Evolutionary conservation across 2,329 filamentous ascomycete genomes (phyloP).

Genomic region (Pseudonectria foliicola): DNA sequence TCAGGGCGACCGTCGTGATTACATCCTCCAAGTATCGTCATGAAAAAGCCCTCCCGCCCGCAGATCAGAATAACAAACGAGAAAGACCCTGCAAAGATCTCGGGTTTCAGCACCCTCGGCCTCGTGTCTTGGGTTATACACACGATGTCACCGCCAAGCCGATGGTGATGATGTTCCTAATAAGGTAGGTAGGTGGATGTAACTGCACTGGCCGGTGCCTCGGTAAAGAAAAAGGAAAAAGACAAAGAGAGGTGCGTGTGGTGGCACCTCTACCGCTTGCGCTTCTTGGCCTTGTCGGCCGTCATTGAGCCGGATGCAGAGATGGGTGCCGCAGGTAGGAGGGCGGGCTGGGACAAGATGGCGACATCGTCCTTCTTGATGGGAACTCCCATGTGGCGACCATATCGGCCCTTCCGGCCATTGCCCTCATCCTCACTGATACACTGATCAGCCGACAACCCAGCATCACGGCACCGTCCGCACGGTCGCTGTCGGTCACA

Average conservation of each 20-base stretch:
- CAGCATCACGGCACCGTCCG: slow-evolving; percentile 90
- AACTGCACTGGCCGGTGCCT: too few species aligned
- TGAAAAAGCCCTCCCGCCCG: slow-evolving; percentile 16
- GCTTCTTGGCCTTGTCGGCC: slow-evolving; percentile 54
- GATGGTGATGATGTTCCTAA: too few species aligned
- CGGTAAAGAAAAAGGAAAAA: too few species aligned
- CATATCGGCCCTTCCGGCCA: slow-evolving; percentile 89
- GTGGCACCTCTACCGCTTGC: slow-evolving; percentile 47
- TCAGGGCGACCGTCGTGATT: slow-evolving; percentile 30
- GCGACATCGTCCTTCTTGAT: slow-evolving; percentile 50
- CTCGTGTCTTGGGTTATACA: not conserved
- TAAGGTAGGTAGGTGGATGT: too few species aligned
- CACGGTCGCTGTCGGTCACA: slow-evolving; percentile 96
- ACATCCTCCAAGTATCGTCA: slow-evolving; percentile 28
- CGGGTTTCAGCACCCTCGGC: slow-evolving; percentile 1
- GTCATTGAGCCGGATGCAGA: slow-evolving; percentile 27
- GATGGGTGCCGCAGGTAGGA: slow-evolving; percentile 40
- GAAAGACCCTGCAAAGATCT: slow-evolving; percentile 6
- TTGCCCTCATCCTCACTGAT: slow-evolving; percentile 98
- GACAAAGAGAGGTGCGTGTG: too few species aligned
- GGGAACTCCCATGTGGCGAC: slow-evolving; percentile 62
- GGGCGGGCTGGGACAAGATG: slow-evolving; percentile 28
- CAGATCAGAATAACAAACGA: slow-evolving; percentile 12
- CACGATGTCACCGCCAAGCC: too few species aligned
- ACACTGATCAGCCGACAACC: slow-evolving; percentile 86